These are phyloP conservation scores for Fraxinus greggii DNA, from an alignment of 305 asterid species.

Conservation along the genomic window DNA sequence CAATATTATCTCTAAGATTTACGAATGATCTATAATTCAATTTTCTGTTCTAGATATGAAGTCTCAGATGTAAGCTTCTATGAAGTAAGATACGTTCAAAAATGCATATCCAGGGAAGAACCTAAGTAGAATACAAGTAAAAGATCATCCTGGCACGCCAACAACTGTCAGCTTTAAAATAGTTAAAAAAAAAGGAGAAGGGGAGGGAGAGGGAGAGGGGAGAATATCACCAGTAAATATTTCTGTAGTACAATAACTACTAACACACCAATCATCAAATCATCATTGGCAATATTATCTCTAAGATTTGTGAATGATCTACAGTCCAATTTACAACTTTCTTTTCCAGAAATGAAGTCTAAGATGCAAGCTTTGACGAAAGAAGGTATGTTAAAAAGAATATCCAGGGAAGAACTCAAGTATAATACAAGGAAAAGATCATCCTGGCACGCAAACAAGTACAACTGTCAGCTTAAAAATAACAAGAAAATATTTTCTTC, in stretches of 20 bases:
- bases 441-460: not conserved
- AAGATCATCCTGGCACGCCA: not conserved
- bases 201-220: not conserved
- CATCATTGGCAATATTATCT: not conserved
- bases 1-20: not conserved
- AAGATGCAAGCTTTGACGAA: not conserved
- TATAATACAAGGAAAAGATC: not conserved
- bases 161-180: not conserved
- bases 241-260: not conserved
- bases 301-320: not conserved
- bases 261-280: not conserved
- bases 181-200: too few species aligned
- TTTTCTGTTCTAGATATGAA: too few species aligned
- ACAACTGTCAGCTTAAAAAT: not conserved
- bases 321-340: not conserved
- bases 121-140: not conserved
- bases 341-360: not conserved
- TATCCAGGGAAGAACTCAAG: not conserved
- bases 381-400: not conserved
- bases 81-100: too few species aligned
- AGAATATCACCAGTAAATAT: not conserved
- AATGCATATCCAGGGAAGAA: too few species aligned
- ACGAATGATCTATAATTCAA: not conserved
- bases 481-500: not conserved
- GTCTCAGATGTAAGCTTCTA: too few species aligned